Evolutionary conservation across 495 filamentous ascomycete genomes (phyloP), one percentile per base, ranked within the genome.

Genomic region (Penicillium manginii): DNA sequence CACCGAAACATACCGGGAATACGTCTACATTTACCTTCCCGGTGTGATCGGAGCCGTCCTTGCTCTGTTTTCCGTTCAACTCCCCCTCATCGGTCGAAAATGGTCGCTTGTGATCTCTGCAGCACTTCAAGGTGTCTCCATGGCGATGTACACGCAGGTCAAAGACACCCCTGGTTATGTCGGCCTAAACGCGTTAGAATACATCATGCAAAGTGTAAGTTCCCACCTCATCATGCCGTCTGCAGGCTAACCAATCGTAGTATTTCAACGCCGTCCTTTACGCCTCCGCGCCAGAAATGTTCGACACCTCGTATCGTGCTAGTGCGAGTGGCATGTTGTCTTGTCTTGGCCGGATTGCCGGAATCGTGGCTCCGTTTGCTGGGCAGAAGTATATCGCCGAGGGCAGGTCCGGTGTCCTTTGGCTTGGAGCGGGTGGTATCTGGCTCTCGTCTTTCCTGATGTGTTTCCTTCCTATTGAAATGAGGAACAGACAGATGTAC

Each of bases 11-110:
- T 81, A 80, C 57, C 73, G 69, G 39, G 61, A 60, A 56, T 78
- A 78, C 52, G 58, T 80, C 32, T 75, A 72, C 62, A 80, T 78
- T n/a, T 80, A 79, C 53, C 59, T 73, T 12, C 72, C 74, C 2
- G 78, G 78, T 5, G 70, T 76, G 26, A 57, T 77, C 12, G 76
- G 76, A 33, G 77, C 77, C n/a, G 31, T 73, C 5, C 58, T 79
- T 12, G 76, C 75, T 3, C 50, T 70, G 7, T 31, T 72, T 10
- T 66, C 72, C 50, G 70, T 76, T 58, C 62, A 65, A 29, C 55
- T 78, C 11, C 73, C 73, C 7, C 55, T 52, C 4, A 52, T 78
- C 35, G 76, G 74, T 15, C 65, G 74, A 31, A 72, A 77, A 56
- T 72, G 67, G 67, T 55, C 51, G 4, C 45, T 60, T 11, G 45